Percentiles rank a stretch among this genome's conserved stretches.
Conservation (phyloP, 1,284 basidiomycete species). For the Cryptococcus sp. region DNA sequence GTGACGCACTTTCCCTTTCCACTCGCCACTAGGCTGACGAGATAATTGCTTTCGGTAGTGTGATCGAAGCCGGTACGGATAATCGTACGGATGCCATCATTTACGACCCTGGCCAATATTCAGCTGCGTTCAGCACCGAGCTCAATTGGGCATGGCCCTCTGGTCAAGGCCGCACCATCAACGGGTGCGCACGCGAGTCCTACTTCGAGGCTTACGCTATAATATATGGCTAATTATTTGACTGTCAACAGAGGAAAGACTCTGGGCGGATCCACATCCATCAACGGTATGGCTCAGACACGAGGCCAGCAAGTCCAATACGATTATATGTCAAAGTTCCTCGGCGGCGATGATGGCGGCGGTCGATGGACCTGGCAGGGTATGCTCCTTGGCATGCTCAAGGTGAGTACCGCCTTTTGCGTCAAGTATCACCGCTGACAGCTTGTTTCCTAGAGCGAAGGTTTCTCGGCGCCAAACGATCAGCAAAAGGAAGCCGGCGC, state of each 20-base stretch:
- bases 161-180: slow-evolving; percentile 22
- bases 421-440: neutral
- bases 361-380: slow-evolving; percentile 63
- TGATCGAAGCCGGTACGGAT: slow-evolving; percentile 33
- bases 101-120: slow-evolving; percentile 22
- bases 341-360: slow-evolving; percentile 47
- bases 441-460: slow-evolving; percentile 55
- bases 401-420: slow-evolving; percentile 39
- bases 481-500: slow-evolving; percentile 60
- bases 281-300: slow-evolving; percentile 59
- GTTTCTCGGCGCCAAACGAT: slow-evolving; percentile 61
- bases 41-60: slow-evolving; percentile 10
- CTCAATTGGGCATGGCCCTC: slow-evolving; percentile 26
- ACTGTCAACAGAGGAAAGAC: slow-evolving; percentile 20
- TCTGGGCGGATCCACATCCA: slow-evolving; percentile 48
- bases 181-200: slow-evolving; percentile 4
- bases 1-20: neutral
- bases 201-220: neutral
- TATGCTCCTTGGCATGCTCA: slow-evolving; percentile 60
- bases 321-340: slow-evolving; percentile 61
- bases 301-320: slow-evolving; percentile 63
- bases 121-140: slow-evolving; percentile 20
- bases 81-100: slow-evolving; percentile 23
- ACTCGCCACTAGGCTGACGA: neutral
- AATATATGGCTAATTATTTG: neutral